These are phyloP conservation scores for Agapanthus africanus DNA, from an alignment of 106 monocot species.

Conservation along the genomic window DNA sequence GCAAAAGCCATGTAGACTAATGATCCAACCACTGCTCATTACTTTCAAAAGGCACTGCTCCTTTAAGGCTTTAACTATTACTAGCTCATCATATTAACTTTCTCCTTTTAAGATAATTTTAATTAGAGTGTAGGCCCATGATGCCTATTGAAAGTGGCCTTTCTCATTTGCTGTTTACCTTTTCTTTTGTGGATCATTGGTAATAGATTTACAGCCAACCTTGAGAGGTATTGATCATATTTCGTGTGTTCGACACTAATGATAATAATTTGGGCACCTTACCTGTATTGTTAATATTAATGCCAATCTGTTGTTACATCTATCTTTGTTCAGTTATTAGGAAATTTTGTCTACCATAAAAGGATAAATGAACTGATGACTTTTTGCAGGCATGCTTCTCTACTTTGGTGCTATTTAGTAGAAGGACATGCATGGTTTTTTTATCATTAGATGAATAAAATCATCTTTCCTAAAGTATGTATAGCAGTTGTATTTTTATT, in stretches of 20 bases:
- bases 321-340: too few species aligned
- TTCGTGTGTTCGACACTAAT: background rate
- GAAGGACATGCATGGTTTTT: too few species aligned
- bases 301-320: too few species aligned
- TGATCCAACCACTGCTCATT: slow-evolving; percentile 18
- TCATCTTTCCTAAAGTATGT: background rate
- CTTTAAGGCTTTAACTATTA: background rate
- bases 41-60: slow-evolving; percentile 5
- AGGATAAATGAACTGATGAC: background rate
- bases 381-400: too few species aligned
- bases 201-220: slow-evolving; percentile 7
- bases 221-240: background rate
- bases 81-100: background rate
- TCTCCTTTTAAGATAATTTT: background rate
- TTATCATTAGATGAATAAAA: background rate
- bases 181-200: background rate
- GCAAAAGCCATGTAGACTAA: slow-evolving; percentile 35
- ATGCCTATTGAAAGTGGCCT: slow-evolving; percentile 8
- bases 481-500: background rate
- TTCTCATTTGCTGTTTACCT: slow-evolving; percentile 6
- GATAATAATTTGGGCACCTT: slow-evolving; percentile 9
- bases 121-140: background rate
- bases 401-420: too few species aligned
- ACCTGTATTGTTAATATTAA: background rate
- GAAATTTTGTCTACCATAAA: background rate